Evolutionary conservation across 768 basidiomycete genomes (phyloP), one percentile per base, ranked within the genome.

Genomic region (Serendipita sp.): DNA sequence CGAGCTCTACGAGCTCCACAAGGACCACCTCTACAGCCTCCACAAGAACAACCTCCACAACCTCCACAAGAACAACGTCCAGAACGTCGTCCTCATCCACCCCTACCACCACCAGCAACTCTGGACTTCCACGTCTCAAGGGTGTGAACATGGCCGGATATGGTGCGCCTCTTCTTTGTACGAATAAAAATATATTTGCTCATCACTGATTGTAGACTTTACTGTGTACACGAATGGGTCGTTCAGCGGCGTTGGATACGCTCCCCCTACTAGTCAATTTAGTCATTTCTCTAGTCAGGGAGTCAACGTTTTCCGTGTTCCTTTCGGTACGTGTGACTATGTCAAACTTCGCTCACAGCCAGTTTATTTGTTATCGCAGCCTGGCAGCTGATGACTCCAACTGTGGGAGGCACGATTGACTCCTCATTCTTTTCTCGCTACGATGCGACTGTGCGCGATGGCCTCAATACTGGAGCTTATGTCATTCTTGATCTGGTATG

Each of bases 321-420:
- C 73, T 8, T 73, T 75, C 63, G 72, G 71, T 73, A 67, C 53
- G 70, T 18, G 18, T 40, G 37, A 5, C 37, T 40, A 40, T 40
- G 6, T 63, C 16, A 23, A 66, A 60, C 27, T 46, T 53, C 55
- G 68, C 64, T 62, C 46, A 68, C 66, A 69, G 44, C 65, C 66
- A 64, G 45, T 62, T 45, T 52, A 34, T 45, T 36, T 60, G 33
- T 43, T 37, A 66, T 66, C 27, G n/a, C 68, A 75, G 80, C 79
- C 5, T 81, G 81, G 80, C 80, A 81, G 66, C 69, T 78, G 58
- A 78, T 78, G 76, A 79, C 78, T 8, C 79, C 78, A 27, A 73
- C 74, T 52, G 69, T 83, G 5, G 80, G 80, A 46, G 80, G 79
- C 2, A 69, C 74, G 13, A 76, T 83, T 68, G 72, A 77, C 69